A percentile compares a stretch with the other conserved stretches of the same genome.
Conservation (phyloP, 768 basidiomycete species). For the Tylopilus sp. region DNA sequence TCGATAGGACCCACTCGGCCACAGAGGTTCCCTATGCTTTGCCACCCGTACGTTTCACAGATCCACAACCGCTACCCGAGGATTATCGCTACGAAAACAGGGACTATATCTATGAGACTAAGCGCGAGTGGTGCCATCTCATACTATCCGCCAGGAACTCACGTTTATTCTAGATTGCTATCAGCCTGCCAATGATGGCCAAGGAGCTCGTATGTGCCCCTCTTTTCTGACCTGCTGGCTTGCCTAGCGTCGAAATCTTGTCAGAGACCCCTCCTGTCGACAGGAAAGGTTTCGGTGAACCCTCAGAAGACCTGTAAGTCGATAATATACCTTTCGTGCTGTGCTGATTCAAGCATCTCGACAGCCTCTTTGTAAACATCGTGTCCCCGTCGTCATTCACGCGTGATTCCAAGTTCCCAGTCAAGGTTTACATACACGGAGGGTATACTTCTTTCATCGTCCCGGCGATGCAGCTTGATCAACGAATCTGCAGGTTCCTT, state of each 20-base stretch:
- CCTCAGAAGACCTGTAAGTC: constrained; percentile 65
- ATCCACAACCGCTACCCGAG: constrained; percentile 54
- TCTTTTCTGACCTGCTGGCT: too few species aligned
- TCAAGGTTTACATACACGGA: constrained; percentile 76
- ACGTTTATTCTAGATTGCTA: too few species aligned
- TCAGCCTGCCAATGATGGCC: too few species aligned
- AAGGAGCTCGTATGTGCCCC: too few species aligned
- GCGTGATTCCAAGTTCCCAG: constrained; percentile 49
- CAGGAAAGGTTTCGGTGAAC: constrained; percentile 62
- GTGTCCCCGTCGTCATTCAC: constrained; percentile 47
- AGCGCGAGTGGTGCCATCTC: constrained; percentile 38
- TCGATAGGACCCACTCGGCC: background rate
- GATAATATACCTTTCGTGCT: background rate
- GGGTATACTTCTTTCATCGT: constrained; percentile 40
- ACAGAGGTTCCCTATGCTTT: constrained; percentile 73
- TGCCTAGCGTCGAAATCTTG: background rate
- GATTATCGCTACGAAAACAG: constrained; percentile 54
- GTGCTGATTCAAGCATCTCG: background rate
- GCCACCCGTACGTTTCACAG: constrained; percentile 60
- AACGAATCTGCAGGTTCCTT: background rate
- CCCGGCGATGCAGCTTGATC: background rate
- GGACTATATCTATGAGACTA: constrained; percentile 58
- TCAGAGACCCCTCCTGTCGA: constrained; percentile 49
- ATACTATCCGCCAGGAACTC: background rate
- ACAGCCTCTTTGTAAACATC: constrained; percentile 64